A percentile compares a stretch with the other conserved stretches of the same genome.
Conservation (phyloP, 1,284 basidiomycete species). For the Chiua sp. region DNA sequence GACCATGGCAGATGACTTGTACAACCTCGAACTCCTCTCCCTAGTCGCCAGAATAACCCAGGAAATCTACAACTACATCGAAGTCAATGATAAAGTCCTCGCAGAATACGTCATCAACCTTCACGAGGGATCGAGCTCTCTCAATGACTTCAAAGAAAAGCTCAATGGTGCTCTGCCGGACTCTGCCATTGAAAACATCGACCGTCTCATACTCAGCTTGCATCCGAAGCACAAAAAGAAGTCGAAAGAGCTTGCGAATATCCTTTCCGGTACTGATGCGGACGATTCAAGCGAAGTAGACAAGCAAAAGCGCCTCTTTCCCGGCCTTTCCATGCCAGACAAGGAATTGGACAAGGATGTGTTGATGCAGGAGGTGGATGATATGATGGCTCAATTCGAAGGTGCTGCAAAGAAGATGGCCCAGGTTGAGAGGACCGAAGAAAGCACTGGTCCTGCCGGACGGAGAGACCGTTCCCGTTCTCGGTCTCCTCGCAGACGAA, state of each 20-base stretch:
- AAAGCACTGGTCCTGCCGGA: constrained; percentile 61
- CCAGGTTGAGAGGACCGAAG: constrained; percentile 50
- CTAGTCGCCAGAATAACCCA: constrained; percentile 89
- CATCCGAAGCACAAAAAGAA: constrained; percentile 97
- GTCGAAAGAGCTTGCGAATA: constrained; percentile 49
- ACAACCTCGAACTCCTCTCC: constrained; percentile 91
- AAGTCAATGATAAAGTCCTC: constrained; percentile 87
- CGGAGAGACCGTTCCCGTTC: constrained; percentile 54
- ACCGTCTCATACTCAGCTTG: constrained; percentile 92
- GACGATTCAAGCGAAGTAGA: constrained; percentile 64
- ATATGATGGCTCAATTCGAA: constrained; percentile 83
- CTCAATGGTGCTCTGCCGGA: constrained; percentile 88
- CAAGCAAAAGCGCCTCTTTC: constrained; percentile 86
- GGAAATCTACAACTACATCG: constrained; percentile 88
- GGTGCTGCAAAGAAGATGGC: constrained; percentile 68
- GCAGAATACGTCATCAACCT: constrained; percentile 96
- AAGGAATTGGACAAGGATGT: constrained; percentile 71
- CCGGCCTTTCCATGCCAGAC: constrained; percentile 89
- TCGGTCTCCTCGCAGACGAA: constrained; percentile 51
- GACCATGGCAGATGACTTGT: constrained; percentile 79
- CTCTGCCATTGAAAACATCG: constrained; percentile 90
- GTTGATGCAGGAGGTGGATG: constrained; percentile 82
- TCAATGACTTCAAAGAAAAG: constrained; percentile 83
- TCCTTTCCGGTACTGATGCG: constrained; percentile 41
- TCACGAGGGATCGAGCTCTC: constrained; percentile 82